Evolutionary conservation across 352 stramenopile species (phyloP).

Genomic region (Saprolegnia diclina): DNA sequence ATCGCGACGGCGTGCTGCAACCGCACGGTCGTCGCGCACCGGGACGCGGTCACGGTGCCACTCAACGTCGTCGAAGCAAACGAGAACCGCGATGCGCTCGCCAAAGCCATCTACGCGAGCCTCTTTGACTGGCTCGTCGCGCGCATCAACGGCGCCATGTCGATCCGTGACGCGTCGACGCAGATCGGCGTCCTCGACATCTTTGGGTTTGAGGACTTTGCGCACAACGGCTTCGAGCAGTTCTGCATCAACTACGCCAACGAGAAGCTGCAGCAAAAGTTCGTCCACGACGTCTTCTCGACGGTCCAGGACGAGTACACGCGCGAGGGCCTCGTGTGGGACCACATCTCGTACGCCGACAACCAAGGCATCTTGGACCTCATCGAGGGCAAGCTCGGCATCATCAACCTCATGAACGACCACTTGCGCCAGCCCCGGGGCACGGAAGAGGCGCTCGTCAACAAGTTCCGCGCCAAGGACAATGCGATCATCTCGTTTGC

Average conservation of each 20-base stretch:
- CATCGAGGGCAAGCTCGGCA: conserved; percentile 89
- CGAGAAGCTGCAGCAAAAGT: conserved; percentile 89
- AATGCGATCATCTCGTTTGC: conserved; percentile 81
- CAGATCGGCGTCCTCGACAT: conserved; percentile 98
- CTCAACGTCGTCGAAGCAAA: conserved; percentile 84
- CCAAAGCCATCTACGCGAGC: conserved; percentile 97
- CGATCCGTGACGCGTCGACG: conserved; percentile 67
- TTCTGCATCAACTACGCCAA: conserved; percentile 93
- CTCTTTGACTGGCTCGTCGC: conserved; percentile 98
- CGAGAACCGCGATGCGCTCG: conserved; percentile 94
- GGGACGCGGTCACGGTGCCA: conserved; percentile 74
- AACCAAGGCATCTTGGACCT: conserved; percentile 97
- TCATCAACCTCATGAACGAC: conserved; percentile 86
- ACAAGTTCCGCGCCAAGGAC: conserved; percentile 74
- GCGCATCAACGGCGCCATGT: conserved; percentile 82
- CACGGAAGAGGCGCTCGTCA: conserved; percentile 82
- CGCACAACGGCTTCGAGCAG: conserved; percentile 89
- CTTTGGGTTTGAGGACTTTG: conserved; percentile 98
- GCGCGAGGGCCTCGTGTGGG: conserved; percentile 95
- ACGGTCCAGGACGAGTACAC: conserved; percentile 98
- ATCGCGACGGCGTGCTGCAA: conserved; percentile 92
- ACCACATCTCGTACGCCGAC: conserved; percentile 98
- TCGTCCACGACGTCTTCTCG: conserved; percentile 95
- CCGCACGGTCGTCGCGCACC: conserved; percentile 86
- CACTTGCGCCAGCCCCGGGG: conserved; percentile 78